A percentile compares a stretch with the other conserved stretches of the same genome.
phyloP scores from a whole-genome alignment of 2,329 filamentous ascomycete genomes.

The Colletotrichum phormii region DNA sequence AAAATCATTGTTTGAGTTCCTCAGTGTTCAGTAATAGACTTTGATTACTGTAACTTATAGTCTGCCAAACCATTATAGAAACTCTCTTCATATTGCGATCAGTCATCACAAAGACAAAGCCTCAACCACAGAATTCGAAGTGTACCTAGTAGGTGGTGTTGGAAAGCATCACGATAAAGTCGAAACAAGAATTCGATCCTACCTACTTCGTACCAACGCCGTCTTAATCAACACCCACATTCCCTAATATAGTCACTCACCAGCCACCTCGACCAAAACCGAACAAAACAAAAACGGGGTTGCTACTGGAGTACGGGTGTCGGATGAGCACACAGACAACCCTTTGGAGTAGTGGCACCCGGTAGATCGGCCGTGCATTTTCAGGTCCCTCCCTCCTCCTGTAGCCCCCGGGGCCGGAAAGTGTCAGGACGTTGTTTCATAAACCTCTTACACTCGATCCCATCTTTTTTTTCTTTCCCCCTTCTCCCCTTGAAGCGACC shows the following conservation, averaged over 20 bases:
- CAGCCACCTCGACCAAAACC: background rate
- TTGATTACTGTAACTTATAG: background rate
- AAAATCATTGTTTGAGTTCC: background rate
- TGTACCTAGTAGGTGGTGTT: background rate
- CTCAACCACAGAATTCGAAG: background rate
- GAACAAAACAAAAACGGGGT: background rate
- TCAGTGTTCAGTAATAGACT: background rate
- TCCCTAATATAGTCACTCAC: background rate
- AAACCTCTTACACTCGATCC: constrained; percentile 35
- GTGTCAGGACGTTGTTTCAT: constrained; percentile 39
- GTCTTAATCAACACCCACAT: background rate
- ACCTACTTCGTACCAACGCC: too few species aligned
- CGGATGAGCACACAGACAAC: background rate
- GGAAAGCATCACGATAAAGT: background rate
- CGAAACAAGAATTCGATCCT: background rate
- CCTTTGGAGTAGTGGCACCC: background rate
- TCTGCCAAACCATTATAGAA: background rate
- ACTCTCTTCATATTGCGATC: background rate
- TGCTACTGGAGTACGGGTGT: background rate
- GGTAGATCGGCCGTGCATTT: constrained; percentile 28
- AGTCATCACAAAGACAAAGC: background rate
- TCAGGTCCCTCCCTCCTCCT: background rate
- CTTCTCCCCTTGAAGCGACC: background rate
- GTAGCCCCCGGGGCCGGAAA: constrained; percentile 24
- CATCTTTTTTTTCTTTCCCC: constrained; percentile 16